These are phyloP conservation scores for Immersiella caudata DNA, from an alignment of 495 filamentous ascomycete genomes.

Conservation along the genomic window DNA sequence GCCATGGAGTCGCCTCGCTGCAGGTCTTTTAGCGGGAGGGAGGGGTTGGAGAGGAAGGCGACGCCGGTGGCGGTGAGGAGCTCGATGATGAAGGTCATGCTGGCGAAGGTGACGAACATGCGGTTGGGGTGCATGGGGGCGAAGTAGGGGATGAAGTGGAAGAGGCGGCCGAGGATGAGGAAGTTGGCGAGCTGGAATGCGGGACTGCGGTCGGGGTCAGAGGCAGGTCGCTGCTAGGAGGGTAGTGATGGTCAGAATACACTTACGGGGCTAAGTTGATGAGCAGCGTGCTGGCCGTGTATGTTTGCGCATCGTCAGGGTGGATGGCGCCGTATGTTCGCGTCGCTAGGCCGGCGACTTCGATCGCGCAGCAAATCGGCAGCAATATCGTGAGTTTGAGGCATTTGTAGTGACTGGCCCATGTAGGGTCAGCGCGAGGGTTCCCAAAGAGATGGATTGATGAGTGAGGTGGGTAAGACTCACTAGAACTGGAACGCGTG, in stretches of 20 bases:
- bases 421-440: not conserved
- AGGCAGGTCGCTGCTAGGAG: not conserved
- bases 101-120: constrained; percentile 11
- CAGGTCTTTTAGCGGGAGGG: not conserved
- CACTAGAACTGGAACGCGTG: not conserved
- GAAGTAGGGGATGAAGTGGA: constrained; percentile 16
- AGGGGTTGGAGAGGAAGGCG: not conserved
- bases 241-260: too few relatives aligned
- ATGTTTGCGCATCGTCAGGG: constrained; percentile 3
- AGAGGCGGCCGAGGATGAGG: constrained; percentile 13
- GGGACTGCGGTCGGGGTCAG: not conserved
- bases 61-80: not conserved
- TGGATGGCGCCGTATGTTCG: not conserved
- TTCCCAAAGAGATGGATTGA: not conserved
- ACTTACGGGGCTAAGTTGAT: not conserved
- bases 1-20: not conserved
- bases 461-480: too few relatives aligned
- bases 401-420: not conserved
- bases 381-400: not conserved
- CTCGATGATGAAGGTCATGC: not conserved
- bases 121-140: constrained; percentile 16
- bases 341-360: not conserved
- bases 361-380: not conserved
- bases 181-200: constrained; percentile 10
- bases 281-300: constrained; percentile 14